phyloP scores from a whole-genome alignment of 2,329 filamentous ascomycete genomes.

The Rhytidhysteron rufulum region DNA sequence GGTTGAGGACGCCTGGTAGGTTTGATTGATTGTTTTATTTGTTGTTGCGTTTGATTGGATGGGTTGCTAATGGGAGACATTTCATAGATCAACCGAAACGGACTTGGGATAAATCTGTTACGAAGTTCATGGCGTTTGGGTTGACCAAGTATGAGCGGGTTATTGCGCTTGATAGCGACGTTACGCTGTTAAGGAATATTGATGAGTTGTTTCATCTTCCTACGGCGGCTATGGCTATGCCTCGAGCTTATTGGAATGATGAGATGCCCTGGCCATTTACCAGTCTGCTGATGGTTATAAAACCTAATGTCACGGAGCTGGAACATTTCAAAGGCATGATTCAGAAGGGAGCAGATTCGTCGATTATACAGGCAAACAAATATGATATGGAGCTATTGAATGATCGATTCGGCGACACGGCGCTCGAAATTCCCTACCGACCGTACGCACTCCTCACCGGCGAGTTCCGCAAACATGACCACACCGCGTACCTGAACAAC shows the following conservation, averaged over 20 bases:
- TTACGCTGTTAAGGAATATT: slow-evolving; percentile 58
- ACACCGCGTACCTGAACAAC: slow-evolving; percentile 51
- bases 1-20: slow-evolving; percentile 26
- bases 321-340: slow-evolving; percentile 30
- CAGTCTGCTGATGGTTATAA: slow-evolving; percentile 59
- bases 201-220: slow-evolving; percentile 71
- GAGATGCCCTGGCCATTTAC: slow-evolving; percentile 53
- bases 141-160: slow-evolving; percentile 60
- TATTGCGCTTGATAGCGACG: slow-evolving; percentile 60
- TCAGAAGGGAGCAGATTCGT: slow-evolving; percentile 19
- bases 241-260: slow-evolving; percentile 67
- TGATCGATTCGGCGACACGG: slow-evolving; percentile 54
- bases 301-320: slow-evolving; percentile 55
- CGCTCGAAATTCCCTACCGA: slow-evolving; percentile 61
- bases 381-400: slow-evolving; percentile 70
- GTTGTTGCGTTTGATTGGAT: too few relatives aligned
- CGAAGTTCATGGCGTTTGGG: slow-evolving; percentile 67
- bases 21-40: too few relatives aligned
- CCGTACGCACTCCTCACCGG: slow-evolving; percentile 59
- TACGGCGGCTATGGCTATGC: slow-evolving; percentile 59
- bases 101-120: slow-evolving; percentile 62
- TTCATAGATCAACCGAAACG: slow-evolving; percentile 26
- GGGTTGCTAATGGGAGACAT: too few relatives aligned
- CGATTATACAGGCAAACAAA: slow-evolving; percentile 31
- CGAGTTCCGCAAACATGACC: slow-evolving; percentile 58